Percentiles rank a stretch among this genome's conserved stretches.
These are phyloP conservation scores for Epichloe brachyelytri DNA, from an alignment of 2,329 filamentous ascomycete species.

Conservation along the genomic window DNA sequence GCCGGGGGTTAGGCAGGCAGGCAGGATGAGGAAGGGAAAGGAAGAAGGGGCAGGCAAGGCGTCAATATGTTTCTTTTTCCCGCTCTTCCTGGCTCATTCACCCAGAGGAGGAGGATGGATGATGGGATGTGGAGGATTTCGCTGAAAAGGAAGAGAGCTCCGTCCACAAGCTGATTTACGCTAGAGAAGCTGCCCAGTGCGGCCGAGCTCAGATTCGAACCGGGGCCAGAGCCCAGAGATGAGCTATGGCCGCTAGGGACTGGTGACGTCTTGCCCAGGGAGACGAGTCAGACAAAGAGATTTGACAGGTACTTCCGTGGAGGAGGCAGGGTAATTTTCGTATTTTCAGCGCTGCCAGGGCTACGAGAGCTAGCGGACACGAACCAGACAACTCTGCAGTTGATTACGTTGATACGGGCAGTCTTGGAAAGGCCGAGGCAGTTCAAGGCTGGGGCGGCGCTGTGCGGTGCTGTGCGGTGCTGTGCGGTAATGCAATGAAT, in stretches of 20 bases:
- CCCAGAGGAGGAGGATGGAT: background rate
- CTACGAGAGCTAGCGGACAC: background rate
- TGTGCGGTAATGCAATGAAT: background rate
- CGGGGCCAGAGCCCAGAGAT: background rate
- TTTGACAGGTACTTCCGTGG: slow-evolving; percentile 1
- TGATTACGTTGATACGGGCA: no score
- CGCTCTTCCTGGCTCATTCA: background rate
- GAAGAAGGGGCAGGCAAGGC: background rate
- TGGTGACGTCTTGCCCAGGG: background rate
- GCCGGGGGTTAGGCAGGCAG: background rate
- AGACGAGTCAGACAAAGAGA: slow-evolving; percentile 9
- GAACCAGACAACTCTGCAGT: background rate
- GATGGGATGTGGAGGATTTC: background rate
- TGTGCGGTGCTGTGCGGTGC: background rate
- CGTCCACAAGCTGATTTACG: no score
- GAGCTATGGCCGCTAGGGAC: background rate
- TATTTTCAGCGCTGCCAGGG: background rate
- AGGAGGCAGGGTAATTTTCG: no score
- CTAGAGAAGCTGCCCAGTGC: background rate
- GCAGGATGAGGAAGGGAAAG: background rate
- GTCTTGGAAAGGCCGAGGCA: no score
- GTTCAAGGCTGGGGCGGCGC: no score
- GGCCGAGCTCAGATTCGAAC: background rate
- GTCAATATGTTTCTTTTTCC: background rate
- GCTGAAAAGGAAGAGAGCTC: background rate